A percentile compares a stretch with the other conserved stretches of the same genome.
Evolutionary conservation across 192 early-diverging fungal species (phyloP).

Genomic region (Backusella australiensis): DNA sequence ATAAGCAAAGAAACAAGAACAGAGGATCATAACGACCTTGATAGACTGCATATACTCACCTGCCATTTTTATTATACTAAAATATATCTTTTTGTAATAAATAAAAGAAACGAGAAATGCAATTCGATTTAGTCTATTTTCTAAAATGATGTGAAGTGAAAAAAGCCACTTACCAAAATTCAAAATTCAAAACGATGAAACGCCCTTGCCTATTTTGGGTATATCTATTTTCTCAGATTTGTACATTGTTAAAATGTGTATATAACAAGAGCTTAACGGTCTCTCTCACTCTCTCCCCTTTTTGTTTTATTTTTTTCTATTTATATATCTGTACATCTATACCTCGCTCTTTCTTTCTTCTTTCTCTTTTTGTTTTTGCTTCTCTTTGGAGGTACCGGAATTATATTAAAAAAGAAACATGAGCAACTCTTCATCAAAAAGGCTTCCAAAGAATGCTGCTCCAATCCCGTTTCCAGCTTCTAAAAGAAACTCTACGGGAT

Average conservation of each 20-base stretch:
- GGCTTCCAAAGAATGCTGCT: not conserved
- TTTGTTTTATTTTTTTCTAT: not conserved
- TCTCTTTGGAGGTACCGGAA: not conserved
- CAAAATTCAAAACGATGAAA: not conserved
- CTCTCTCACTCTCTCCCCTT: not conserved
- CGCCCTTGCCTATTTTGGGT: not conserved
- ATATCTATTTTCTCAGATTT: not conserved
- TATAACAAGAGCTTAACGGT: not conserved
- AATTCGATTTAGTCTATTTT: not conserved
- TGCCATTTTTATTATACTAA: slow-evolving; percentile 10
- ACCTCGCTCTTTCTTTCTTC: not conserved
- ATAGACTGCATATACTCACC: slow-evolving; percentile 10
- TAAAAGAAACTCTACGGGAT: not conserved
- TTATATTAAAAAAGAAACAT: not conserved
- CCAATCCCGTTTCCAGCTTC: not conserved
- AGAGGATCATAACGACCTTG: slow-evolving; percentile 27
- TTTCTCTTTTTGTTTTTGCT: not conserved
- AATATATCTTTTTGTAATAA: not conserved
- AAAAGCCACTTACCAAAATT: slow-evolving; percentile 6
- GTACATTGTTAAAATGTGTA: not conserved
- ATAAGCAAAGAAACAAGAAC: slow-evolving; percentile 34
- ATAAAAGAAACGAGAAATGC: not conserved
- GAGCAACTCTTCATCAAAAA: not conserved
- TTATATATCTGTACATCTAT: not conserved
- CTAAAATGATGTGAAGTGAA: not conserved